A percentile compares a stretch with the other conserved stretches of the same genome.
phyloP scores from a whole-genome alignment of 495 filamentous ascomycete genomes.

The Margaritispora aquatica region DNA sequence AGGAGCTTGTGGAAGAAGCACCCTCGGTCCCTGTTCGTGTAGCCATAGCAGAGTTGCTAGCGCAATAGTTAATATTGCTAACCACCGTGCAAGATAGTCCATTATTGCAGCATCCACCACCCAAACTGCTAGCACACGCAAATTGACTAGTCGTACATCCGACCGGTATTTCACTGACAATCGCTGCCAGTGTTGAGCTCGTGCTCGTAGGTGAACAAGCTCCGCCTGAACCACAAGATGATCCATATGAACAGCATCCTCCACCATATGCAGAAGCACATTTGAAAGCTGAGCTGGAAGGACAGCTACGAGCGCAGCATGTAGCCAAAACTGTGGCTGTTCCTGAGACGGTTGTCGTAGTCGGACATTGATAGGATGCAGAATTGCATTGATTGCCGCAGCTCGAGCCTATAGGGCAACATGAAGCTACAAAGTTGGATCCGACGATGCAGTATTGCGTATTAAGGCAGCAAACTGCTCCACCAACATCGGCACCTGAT shows the following conservation, averaged over 20 bases:
- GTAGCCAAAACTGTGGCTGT: background rate
- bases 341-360: conserved; percentile 14
- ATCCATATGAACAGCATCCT: conserved; percentile 19
- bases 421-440: conserved; percentile 1
- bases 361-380: conserved; percentile 9
- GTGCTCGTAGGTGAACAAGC: conserved; percentile 10
- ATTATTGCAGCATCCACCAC: conserved; percentile 22
- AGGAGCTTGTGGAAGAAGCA: background rate
- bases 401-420: conserved; percentile 20
- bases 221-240: background rate
- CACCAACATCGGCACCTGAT: conserved; percentile 17
- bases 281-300: conserved; percentile 14
- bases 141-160: conserved; percentile 21
- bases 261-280: conserved; percentile 19
- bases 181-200: background rate
- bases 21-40: conserved; percentile 13
- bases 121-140: conserved; percentile 11
- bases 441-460: conserved; percentile 18
- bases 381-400: conserved; percentile 16
- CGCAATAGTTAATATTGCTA: conserved; percentile 15
- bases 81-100: conserved; percentile 14
- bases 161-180: conserved; percentile 6
- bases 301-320: conserved; percentile 19
- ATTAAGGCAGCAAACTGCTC: conserved; percentile 19
- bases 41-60: conserved; percentile 3